Evolutionary conservation across 352 stramenopile genomes (phyloP).

Genomic region (Thraustochytrium sp.): DNA sequence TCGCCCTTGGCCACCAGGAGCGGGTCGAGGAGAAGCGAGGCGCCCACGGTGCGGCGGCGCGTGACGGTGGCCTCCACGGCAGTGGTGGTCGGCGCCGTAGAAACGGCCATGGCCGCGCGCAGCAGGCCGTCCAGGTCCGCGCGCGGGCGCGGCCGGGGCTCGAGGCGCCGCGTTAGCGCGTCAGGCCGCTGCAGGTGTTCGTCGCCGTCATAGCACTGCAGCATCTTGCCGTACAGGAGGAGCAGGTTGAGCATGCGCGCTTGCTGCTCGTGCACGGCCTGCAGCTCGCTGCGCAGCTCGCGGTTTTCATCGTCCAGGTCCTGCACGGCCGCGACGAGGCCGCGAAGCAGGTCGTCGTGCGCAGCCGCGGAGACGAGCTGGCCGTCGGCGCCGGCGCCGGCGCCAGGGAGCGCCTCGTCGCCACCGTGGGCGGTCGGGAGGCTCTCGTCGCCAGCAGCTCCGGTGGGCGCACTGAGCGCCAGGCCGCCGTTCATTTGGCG

Average conservation of each 20-base stretch:
- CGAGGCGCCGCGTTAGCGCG: not conserved
- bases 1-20: conserved; percentile 48
- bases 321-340: not conserved
- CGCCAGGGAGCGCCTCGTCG: not conserved
- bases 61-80: no score
- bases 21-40: not conserved
- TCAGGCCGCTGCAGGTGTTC: not conserved
- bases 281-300: not conserved
- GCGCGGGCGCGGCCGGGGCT: not conserved
- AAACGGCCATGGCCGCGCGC: not conserved
- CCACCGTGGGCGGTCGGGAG: not conserved
- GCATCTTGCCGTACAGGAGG: conserved; percentile 27
- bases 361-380: not conserved
- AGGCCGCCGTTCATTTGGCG: not conserved
- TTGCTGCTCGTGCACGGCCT: not conserved
- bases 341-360: not conserved
- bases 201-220: conserved; percentile 9
- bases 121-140: not conserved
- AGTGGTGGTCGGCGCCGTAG: no score
- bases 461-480: no score
- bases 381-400: not conserved
- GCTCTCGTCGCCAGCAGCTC: not conserved
- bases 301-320: not conserved
- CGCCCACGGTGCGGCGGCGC: not conserved
- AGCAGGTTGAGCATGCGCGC: conserved; percentile 20